Evolutionary conservation across 164 flowering plant genomes (phyloP), one percentile per base, ranked within the genome.

Genomic region (Nymphaea thermarum): DNA sequence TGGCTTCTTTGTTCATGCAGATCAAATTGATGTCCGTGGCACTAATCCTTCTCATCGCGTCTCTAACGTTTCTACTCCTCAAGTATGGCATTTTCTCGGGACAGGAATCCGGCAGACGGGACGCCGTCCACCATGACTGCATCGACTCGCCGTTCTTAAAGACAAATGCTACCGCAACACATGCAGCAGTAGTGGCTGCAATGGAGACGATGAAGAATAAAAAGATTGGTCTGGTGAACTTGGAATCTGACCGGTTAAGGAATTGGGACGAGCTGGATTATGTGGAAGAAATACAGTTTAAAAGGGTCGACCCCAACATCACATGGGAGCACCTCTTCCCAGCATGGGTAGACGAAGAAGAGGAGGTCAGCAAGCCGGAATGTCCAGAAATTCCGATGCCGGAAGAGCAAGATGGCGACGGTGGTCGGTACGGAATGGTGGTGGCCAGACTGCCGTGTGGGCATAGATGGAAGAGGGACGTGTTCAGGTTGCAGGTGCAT

Each of bases 401-500:
- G 7, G 55, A 47, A 47, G 7, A 6, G 11, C 2, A 47, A 47
- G 55, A 4, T 7, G 55, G 12, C 12, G 55, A 47, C 55, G 5
- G 55, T 12, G 55, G 5, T 7, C 4, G 55, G 55, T 41, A 90
- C 71, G 96, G 90, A 72, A 43, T 87, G 77, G 76, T 94, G 43
- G 87, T 90, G 70, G 96, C 80, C 1, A 87, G 80, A 55, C 10
- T 94, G 76, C 96, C 98, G 2, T 91, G 97, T 47, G 12, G 55
- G 55, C 12, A 47, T 47, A 7, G 55, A 47, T 86, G 94, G 94
- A 71, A 60, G 41, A 83, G 96, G 75, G 93, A 88, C 36, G 87
- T 88, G 62, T 71, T 70, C 4, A 70, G 96, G 80, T 84, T 95
- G 10, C 99, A 95, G 70, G 81, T 88, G 14, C 93, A 92, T 68